A percentile compares a stretch with the other conserved stretches of the same genome.
Conservation (phyloP, 768 basidiomycete genomes). For the Gloeopeniophorella convolvens region DNA sequence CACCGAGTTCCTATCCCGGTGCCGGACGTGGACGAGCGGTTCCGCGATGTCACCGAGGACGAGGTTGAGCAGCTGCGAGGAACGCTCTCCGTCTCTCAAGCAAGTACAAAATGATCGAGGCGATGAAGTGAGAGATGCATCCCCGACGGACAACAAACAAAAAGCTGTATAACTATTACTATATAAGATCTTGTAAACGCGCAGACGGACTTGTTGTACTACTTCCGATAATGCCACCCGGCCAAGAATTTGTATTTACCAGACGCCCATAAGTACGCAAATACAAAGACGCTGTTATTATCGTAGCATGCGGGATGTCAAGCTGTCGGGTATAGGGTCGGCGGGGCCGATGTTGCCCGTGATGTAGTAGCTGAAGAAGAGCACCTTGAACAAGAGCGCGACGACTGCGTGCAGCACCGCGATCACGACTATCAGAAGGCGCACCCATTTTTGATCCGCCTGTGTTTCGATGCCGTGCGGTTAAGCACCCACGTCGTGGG, state of each 20-base stretch:
- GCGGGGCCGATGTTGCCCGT: constrained; percentile 34
- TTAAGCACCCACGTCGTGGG: too few species aligned
- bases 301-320: neutral
- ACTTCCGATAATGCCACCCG: neutral
- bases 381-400: constrained; percentile 80
- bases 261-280: neutral
- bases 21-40: constrained; percentile 15
- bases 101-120: neutral
- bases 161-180: neutral
- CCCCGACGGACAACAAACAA: neutral
- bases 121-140: too few species aligned
- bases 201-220: constrained; percentile 4
- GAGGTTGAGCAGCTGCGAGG: neutral
- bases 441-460: constrained; percentile 84
- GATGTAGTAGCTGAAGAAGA: constrained; percentile 60
- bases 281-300: neutral
- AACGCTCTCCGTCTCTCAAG: neutral
- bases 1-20: constrained; percentile 19
- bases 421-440: constrained; percentile 74
- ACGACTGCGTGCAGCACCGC: constrained; percentile 70
- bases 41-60: constrained; percentile 8
- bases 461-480: too few species aligned
- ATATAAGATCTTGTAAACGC: neutral
- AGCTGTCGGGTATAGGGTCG: constrained; percentile 24
- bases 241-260: neutral